phyloP scores from a whole-genome alignment of 2,329 filamentous ascomycete species.

The Metarhizium robertsii region DNA sequence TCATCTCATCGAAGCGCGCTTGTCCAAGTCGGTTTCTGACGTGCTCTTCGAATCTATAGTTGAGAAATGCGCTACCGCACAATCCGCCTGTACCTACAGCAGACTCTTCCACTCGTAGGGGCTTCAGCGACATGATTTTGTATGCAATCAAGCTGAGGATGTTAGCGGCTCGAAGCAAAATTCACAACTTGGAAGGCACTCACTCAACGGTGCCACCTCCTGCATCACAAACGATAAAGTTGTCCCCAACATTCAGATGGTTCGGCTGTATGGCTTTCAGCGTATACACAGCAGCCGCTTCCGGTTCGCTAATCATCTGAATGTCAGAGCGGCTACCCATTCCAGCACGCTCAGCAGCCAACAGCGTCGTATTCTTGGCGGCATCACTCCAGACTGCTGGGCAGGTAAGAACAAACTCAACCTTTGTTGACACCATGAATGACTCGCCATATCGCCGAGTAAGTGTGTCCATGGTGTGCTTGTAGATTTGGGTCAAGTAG shows the following conservation, averaged over 20 bases:
- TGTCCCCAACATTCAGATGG: slow-evolving; percentile 58
- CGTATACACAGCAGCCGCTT: slow-evolving; percentile 72
- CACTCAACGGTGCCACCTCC: slow-evolving; percentile 60
- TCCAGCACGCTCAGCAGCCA: slow-evolving; percentile 68
- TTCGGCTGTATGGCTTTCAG: slow-evolving; percentile 72
- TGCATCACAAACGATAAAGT: slow-evolving; percentile 54
- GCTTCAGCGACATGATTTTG: slow-evolving; percentile 64
- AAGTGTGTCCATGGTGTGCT: slow-evolving; percentile 70
- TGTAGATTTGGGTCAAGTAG: slow-evolving; percentile 67
- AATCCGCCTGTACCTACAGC: slow-evolving; percentile 71
- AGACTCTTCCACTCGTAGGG: slow-evolving; percentile 66
- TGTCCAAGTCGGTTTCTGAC: slow-evolving; percentile 59
- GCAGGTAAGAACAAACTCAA: slow-evolving; percentile 73
- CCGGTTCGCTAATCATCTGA: slow-evolving; percentile 72
- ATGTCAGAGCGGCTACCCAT: slow-evolving; percentile 64
- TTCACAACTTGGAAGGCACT: slow-evolving; percentile 16
- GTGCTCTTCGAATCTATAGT: slow-evolving; percentile 73
- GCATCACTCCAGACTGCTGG: slow-evolving; percentile 80
- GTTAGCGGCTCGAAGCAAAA: not conserved
- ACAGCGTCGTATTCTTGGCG: slow-evolving; percentile 73
- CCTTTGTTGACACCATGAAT: slow-evolving; percentile 66
- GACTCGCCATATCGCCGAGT: slow-evolving; percentile 66
- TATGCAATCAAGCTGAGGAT: slow-evolving; percentile 59
- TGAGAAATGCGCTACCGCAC: slow-evolving; percentile 70
- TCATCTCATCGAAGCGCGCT: slow-evolving; percentile 64